phyloP scores from a whole-genome alignment of 148 eudicot genomes.

The Pouteria glomerata region DNA sequence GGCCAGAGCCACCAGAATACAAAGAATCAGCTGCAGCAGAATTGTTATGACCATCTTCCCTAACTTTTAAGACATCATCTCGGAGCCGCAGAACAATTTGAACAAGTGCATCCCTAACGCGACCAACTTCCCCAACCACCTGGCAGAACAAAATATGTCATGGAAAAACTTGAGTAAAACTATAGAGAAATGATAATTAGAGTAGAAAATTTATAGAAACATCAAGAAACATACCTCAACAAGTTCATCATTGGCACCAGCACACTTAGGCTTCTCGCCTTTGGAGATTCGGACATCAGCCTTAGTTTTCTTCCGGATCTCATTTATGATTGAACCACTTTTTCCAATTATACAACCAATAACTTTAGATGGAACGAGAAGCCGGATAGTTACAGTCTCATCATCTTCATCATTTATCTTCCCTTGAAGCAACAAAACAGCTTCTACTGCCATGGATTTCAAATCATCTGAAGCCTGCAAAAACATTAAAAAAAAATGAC shows the following conservation, averaged over 20 bases:
- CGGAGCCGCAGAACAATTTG: constrained; percentile 81
- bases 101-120: constrained; percentile 81
- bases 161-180: background rate
- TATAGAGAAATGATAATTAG: background rate
- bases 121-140: constrained; percentile 70
- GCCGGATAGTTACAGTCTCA: constrained; percentile 45
- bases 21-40: constrained; percentile 48
- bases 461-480: constrained; percentile 69
- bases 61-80: constrained; percentile 63
- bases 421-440: constrained; percentile 78
- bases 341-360: constrained; percentile 88
- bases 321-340: constrained; percentile 82
- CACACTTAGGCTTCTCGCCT: constrained; percentile 51
- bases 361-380: constrained; percentile 66
- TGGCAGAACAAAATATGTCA: constrained; percentile 11
- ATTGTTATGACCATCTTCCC: constrained; percentile 42
- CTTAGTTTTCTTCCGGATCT: constrained; percentile 72
- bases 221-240: background rate
- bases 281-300: constrained; percentile 80
- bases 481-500: background rate
- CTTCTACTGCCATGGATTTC: constrained; percentile 88
- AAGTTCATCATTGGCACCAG: background rate
- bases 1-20: constrained; percentile 44
- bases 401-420: constrained; percentile 84
- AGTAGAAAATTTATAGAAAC: background rate